Evolutionary conservation across 2,329 filamentous ascomycete species (phyloP).

Genomic region (Parastagonospora nodorum): DNA sequence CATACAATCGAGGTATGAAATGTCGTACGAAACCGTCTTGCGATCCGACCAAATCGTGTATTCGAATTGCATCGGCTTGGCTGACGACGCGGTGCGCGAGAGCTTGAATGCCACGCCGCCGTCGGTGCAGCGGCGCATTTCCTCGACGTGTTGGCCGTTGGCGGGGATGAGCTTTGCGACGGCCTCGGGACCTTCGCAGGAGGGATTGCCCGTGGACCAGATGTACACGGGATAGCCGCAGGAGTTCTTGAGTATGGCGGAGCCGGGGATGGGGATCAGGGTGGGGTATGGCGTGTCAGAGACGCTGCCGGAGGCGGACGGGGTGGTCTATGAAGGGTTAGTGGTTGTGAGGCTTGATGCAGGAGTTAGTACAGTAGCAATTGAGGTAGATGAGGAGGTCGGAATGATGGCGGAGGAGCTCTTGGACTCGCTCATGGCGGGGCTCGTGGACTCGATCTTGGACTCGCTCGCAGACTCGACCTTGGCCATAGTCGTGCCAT

Average conservation of each 20-base stretch:
- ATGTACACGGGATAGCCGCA: conserved; percentile 24
- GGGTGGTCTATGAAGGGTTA: background rate
- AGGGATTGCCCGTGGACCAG: conserved; percentile 11
- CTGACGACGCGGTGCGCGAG: conserved; percentile 5
- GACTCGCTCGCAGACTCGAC: no score
- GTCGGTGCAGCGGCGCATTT: conserved; percentile 5
- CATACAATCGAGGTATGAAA: conserved; percentile 21
- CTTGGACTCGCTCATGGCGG: no score
- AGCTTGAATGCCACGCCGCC: conserved; percentile 19
- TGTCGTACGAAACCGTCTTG: conserved; percentile 15
- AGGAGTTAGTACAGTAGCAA: background rate
- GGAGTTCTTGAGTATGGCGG: conserved; percentile 21
- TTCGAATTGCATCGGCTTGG: conserved; percentile 18
- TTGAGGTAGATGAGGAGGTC: background rate
- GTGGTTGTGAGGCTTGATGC: background rate
- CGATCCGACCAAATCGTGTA: conserved; percentile 15
- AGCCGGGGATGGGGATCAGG: conserved; percentile 4
- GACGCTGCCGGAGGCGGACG: background rate
- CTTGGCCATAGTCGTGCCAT: background rate
- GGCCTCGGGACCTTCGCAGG: background rate
- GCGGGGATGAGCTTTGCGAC: conserved; percentile 3
- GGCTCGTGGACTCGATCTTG: background rate
- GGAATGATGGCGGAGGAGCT: no score
- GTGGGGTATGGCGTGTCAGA: conserved; percentile 4
- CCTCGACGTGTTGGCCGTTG: conserved; percentile 11